Evolutionary conservation across 164 flowering plant genomes (phyloP).

Genomic region (Vitis rotundifolia): DNA sequence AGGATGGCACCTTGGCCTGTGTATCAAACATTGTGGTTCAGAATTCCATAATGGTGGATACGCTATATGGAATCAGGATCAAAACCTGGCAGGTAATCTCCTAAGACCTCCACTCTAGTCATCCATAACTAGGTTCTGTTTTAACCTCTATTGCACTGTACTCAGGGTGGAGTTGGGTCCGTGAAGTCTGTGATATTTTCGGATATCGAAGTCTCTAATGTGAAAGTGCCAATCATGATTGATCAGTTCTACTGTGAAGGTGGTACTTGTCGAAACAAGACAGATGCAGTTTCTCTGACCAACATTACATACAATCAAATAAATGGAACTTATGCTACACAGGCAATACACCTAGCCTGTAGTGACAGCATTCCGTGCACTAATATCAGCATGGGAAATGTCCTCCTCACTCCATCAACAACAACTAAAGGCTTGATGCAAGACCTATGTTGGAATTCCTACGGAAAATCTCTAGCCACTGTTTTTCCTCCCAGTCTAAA

Average conservation of each 20-base stretch:
- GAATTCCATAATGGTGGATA: constrained; percentile 24
- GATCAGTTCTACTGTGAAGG: constrained; percentile 7
- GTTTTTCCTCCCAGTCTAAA: not conserved
- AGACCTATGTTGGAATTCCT: not conserved
- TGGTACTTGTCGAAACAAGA: not conserved
- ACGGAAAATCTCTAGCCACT: not conserved
- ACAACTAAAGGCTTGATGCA: not conserved
- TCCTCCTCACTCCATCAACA: not conserved
- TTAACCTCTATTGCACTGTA: too few relatives aligned
- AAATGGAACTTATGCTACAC: not conserved
- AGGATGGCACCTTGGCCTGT: constrained; percentile 29
- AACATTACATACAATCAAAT: not conserved
- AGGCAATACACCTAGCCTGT: constrained; percentile 1
- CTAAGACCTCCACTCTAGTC: too few relatives aligned
- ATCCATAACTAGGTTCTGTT: too few relatives aligned
- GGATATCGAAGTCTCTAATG: not conserved
- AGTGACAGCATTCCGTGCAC: constrained; percentile 7
- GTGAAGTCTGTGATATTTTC: not conserved
- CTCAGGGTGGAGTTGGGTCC: constrained; percentile 4
- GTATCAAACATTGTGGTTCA: constrained; percentile 39
- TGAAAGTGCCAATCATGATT: constrained; percentile 1
- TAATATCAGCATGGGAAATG: not conserved
- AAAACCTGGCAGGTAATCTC: constrained; percentile 51
- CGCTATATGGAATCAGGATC: constrained; percentile 40
- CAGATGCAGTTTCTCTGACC: not conserved